Evolutionary conservation across 1,139 yeast species (phyloP), one percentile per base, ranked within the genome.

Genomic region (Candida pseudocylindracea): DNA sequence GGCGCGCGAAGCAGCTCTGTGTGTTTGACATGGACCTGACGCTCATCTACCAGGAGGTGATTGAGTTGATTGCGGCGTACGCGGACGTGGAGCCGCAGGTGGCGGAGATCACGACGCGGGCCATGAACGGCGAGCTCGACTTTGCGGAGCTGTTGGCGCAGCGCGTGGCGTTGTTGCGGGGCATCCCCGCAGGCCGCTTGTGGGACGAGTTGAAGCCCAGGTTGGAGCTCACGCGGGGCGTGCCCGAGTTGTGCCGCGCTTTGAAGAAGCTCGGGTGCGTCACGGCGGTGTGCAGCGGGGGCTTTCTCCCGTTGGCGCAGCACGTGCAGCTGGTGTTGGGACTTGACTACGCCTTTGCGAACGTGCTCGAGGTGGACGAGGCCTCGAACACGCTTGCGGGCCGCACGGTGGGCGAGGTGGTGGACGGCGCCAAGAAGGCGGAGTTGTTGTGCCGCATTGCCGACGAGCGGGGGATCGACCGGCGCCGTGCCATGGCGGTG

Each of bases 21-120:
- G 80, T 91, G 13, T 91, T 91, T 45, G 98, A 91, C 45, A 91
- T 91, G 98, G 99, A 91, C 55, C 85, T 96, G 1, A 91, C 98
- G 0, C 57, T 91, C 47, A 91, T 91, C 42, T 74, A 79, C 50
- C 96, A 91, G 53, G 99, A 91, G 53, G 96, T 88, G 32, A 88
- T 88, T 42, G 99, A 91, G 48, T 56, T 88, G 47, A 85, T 91
- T 41, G 98, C 98, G 3, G 81, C 76, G 0, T 71, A 73, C 42
- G 92, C 88, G n/a, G 61, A 63, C 38, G 83, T 79, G 26, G 91
- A 79, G 42, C 67, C 60, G 2, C 57, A 74, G 47, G 93, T 80
- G 10, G 72, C 78, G 6, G 68, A 63, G 34, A 85, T 91, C 45
- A 91, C 99, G 4, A 83, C 78, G 31, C 62, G 85, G 30, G 98